Evolutionary conservation across 345 rosid genomes (phyloP).

Genomic region (Mallotus nudiflorus): DNA sequence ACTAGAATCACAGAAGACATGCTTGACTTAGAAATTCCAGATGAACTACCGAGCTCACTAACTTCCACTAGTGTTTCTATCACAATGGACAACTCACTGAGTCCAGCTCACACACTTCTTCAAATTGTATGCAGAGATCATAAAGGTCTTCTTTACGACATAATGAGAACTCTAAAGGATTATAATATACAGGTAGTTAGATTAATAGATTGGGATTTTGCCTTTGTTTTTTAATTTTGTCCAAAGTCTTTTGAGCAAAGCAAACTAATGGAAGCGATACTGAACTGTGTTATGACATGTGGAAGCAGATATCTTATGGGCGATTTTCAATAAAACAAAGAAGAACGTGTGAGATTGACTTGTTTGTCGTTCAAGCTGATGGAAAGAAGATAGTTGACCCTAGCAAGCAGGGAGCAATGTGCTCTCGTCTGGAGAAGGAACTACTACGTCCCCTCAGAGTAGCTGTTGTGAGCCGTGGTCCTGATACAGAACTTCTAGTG

Average conservation of each 20-base stretch:
- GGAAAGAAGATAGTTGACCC: constrained; percentile 87
- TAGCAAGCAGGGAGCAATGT: constrained; percentile 66
- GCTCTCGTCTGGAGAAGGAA: constrained; percentile 64
- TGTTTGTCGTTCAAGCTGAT: constrained; percentile 80
- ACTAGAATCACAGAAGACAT: constrained; percentile 58
- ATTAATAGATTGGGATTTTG: not conserved
- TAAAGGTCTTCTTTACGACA: constrained; percentile 89
- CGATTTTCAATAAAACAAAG: constrained; percentile 62
- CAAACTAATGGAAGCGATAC: constrained; percentile 7
- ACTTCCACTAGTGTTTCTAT: constrained; percentile 53
- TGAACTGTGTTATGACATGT: constrained; percentile 2
- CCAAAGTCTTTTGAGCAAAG: not conserved
- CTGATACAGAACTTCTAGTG: constrained; percentile 84
- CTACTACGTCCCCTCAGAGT: constrained; percentile 83
- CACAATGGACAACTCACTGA: constrained; percentile 70
- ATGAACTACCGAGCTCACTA: constrained; percentile 36
- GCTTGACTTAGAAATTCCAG: constrained; percentile 43
- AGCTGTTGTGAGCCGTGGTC: constrained; percentile 72
- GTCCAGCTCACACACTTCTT: constrained; percentile 84
- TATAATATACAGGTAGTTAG: constrained; percentile 79
- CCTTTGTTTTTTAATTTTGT: not conserved
- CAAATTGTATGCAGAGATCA: constrained; percentile 85
- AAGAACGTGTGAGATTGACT: constrained; percentile 76
- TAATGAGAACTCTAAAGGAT: constrained; percentile 94
- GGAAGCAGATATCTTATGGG: constrained; percentile 80